phyloP scores from a whole-genome alignment of 306 rosid species.

The apple (Malus domestica) region DNA sequence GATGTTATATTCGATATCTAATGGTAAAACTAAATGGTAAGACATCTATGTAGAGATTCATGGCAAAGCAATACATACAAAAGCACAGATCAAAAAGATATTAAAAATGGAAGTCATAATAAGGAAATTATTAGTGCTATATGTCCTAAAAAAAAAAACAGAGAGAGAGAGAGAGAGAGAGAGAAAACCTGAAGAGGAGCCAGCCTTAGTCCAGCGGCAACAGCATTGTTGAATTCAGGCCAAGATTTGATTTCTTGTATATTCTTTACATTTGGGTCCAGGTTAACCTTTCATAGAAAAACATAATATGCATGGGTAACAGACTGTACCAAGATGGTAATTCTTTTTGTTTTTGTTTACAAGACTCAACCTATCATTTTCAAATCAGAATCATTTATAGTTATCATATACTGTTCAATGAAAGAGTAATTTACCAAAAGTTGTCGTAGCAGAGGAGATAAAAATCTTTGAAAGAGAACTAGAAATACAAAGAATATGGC shows the following conservation, averaged over 20 bases:
- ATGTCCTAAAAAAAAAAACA: constrained; percentile 1
- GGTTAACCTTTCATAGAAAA: constrained; percentile 56
- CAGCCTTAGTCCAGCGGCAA: constrained; percentile 93
- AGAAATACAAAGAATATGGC: background rate
- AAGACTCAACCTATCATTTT: background rate
- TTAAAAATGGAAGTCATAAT: background rate
- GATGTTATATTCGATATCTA: background rate
- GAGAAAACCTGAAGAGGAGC: constrained; percentile 85
- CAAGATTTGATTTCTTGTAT: constrained; percentile 84
- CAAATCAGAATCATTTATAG: background rate
- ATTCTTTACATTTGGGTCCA: constrained; percentile 77
- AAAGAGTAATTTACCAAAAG: background rate
- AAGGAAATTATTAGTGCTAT: background rate
- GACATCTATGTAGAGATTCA: background rate
- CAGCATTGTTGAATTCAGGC: constrained; percentile 99
- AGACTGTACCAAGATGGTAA: background rate
- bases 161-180: background rate
- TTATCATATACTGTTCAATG: background rate
- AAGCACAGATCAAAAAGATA: background rate
- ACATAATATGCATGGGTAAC: background rate
- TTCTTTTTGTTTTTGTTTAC: too few relatives aligned
- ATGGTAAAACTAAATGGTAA: background rate
- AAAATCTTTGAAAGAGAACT: background rate
- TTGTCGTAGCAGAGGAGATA: background rate
- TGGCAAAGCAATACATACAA: background rate